Evolutionary conservation across 192 early-diverging fungal genomes (phyloP).

Genomic region (Coemansia sp.): DNA sequence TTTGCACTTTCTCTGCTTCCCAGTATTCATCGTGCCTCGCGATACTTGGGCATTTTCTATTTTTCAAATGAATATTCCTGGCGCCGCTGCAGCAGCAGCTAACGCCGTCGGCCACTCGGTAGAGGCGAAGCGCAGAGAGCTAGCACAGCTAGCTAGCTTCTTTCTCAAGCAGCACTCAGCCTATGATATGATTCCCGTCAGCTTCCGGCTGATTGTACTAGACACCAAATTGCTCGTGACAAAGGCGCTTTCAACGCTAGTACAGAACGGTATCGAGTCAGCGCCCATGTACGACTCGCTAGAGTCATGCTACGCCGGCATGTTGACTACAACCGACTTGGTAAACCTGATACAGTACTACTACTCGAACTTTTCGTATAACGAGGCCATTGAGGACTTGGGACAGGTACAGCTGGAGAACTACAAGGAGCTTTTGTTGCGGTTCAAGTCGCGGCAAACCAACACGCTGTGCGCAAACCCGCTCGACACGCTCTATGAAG

Average conservation of each 20-base stretch:
- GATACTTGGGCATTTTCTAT: neutral
- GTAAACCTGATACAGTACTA: conserved; percentile 93
- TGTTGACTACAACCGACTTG: conserved; percentile 96
- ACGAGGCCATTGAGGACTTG: conserved; percentile 84
- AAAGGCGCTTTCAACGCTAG: conserved; percentile 86
- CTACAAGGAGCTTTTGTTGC: conserved; percentile 54
- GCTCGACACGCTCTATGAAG: conserved; percentile 83
- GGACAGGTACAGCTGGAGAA: conserved; percentile 62
- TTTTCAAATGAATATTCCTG: conserved; percentile 37
- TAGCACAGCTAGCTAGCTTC: conserved; percentile 54
- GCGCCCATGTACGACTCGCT: conserved; percentile 89
- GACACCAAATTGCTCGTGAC: conserved; percentile 89
- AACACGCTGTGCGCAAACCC: conserved; percentile 80
- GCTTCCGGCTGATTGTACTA: conserved; percentile 87
- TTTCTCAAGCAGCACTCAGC: conserved; percentile 84
- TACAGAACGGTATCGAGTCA: conserved; percentile 95
- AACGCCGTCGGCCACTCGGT: conserved; percentile 20
- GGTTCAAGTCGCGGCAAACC: conserved; percentile 52
- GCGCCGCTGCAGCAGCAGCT: conserved; percentile 6
- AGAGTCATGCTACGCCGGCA: conserved; percentile 82
- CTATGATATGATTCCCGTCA: conserved; percentile 90
- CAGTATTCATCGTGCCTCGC: neutral
- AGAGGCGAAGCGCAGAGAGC: conserved; percentile 44
- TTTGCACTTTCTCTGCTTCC: conserved; percentile 4
- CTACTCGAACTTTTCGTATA: conserved; percentile 77